Base-by-base conservation (phyloP, 306 rosid species). In the Betula pendula region DNA sequence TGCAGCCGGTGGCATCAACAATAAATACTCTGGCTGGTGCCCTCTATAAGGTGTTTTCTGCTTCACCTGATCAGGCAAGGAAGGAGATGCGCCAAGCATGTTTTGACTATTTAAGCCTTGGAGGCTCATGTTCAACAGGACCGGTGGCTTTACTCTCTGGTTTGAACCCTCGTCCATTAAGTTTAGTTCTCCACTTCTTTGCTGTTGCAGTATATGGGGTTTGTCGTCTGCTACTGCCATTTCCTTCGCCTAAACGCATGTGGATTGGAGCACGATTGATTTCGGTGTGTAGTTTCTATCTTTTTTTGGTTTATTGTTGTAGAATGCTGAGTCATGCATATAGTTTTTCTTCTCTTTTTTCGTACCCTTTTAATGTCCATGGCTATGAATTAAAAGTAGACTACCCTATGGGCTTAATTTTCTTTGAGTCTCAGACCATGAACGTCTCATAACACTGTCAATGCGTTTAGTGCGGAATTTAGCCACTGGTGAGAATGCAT, bases 181-280 rank as follows among this genome's bases (percentile, higher is more conserved):
- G 84, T 77, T 84, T 91, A 75, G 86, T 91, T 78, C 83, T 86
- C 40, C 97, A 91, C 72, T 89, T 91, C 85, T 89, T 86, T 77
- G 85, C 91, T 4, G 91, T 89, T 35, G 92, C 90, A 14, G 38
- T 89, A 24, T 91, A 89, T 20, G 94, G 94, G 8, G 87, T 88
- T 77, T 89, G 90, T 7, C 89, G 91, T 73, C 75, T 91, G 74
- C 77, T 91, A 27, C 75, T 89, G 22, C 92, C 97, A 48, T 88
- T 87, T 77, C 97, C 97, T 71, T 89, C 94, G 8, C 87, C 68
- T 3, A 76, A 82, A 77, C 88, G 93, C 38, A 22, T 88, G 9
- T 81, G 93, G 91, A 77, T 85, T 60, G 92, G 91, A 70, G 90
- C 80, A 31, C 77, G 91, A 84, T 49, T 92, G 75, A 72, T 92